These are phyloP conservation scores for Acanthamoeba divionensis DNA, from an alignment of 208 protist species.

Conservation along the genomic window DNA sequence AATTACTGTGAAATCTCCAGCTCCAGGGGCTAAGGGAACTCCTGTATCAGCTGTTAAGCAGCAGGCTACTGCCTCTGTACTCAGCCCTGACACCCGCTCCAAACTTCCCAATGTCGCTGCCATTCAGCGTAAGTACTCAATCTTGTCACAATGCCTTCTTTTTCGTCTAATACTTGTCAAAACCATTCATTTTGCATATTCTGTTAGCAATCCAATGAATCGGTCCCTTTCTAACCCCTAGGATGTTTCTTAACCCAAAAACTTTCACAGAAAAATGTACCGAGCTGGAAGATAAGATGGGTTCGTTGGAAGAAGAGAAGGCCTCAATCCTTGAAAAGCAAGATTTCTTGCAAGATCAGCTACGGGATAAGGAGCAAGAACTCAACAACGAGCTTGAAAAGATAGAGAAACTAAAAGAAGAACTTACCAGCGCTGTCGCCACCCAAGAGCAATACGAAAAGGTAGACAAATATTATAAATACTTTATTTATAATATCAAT, in stretches of 20 bases:
- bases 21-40: neutral
- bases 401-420: slow-evolving; percentile 15
- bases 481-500: neutral
- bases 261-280: neutral
- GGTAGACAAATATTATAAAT: too few relatives aligned
- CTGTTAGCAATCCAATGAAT: neutral
- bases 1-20: neutral
- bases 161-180: neutral
- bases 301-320: slow-evolving; percentile 1
- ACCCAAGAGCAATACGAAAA: slow-evolving; percentile 26
- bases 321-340: neutral
- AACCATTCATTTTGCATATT: too few relatives aligned
- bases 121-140: neutral
- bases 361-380: neutral
- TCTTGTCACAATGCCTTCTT: neutral
- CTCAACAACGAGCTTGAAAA: neutral
- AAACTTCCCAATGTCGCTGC: slow-evolving; percentile 16
- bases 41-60: neutral
- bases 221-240: neutral
- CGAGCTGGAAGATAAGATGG: slow-evolving; percentile 33
- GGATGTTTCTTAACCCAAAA: neutral
- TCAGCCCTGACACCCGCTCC: slow-evolving; percentile 3
- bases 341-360: neutral
- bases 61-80: neutral
- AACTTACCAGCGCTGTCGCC: neutral